phyloP scores from a whole-genome alignment of 1,139 yeast genomes.

The Nakaseomyces bracarensis region DNA sequence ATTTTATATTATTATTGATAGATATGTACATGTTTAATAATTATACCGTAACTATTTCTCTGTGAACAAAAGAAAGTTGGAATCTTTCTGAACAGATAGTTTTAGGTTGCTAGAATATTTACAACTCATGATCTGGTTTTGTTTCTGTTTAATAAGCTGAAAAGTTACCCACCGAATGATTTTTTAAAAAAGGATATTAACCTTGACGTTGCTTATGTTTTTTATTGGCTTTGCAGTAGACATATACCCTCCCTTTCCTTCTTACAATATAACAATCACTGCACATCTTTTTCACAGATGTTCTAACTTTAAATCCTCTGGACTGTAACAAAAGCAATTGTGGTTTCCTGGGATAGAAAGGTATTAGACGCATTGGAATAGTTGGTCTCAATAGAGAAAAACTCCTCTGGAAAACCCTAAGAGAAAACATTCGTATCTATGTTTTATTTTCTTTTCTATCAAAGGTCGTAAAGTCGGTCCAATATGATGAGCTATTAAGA shows the following conservation, averaged over 20 bases:
- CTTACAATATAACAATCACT: conserved; percentile 85
- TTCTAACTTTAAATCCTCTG: conserved; percentile 61
- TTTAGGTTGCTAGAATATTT: conserved; percentile 8
- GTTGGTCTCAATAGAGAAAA: background rate
- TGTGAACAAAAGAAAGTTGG: background rate
- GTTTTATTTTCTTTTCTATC: no score
- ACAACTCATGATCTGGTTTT: background rate
- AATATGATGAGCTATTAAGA: no score
- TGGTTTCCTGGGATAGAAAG: background rate
- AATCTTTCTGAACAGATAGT: conserved; percentile 2
- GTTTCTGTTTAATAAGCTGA: background rate
- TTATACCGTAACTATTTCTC: background rate
- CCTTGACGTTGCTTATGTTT: conserved; percentile 98
- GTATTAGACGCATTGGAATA: background rate
- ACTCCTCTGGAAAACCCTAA: background rate
- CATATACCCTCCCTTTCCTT: conserved; percentile 89
- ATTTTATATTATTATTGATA: background rate
- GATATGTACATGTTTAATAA: conserved; percentile 2
- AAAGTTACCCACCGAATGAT: no score
- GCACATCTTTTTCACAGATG: conserved; percentile 88
- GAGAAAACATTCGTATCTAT: background rate
- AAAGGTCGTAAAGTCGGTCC: no score
- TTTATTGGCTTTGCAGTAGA: conserved; percentile 84
- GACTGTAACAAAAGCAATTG: conserved; percentile 11
- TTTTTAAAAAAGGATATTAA: no score